Percentiles rank a stretch among this genome's conserved stretches.
Evolutionary conservation across 768 basidiomycete species (phyloP).

Genomic region (Hortiboletus flavorubellus): DNA sequence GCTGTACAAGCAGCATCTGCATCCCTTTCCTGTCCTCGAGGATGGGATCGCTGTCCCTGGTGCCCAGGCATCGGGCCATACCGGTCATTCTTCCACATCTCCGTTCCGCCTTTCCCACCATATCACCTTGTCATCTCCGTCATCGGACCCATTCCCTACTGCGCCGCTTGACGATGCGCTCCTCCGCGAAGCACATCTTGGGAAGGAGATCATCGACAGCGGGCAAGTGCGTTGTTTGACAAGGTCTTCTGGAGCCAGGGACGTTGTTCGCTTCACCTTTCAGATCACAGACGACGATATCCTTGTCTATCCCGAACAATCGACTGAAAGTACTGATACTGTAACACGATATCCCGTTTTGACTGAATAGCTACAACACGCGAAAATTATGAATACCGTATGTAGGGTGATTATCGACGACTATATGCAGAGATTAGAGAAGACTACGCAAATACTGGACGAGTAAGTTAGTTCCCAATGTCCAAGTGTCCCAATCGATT

Average conservation of each 20-base stretch:
- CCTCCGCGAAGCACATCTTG: conserved; percentile 16
- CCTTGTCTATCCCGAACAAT: conserved; percentile 1
- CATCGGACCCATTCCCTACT: conserved; percentile 10
- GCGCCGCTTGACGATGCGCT: conserved; percentile 17
- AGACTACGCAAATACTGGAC: conserved; percentile 3
- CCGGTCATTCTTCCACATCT: conserved; percentile 18
- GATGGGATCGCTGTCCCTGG: conserved; percentile 11
- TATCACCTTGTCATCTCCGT: conserved; percentile 35
- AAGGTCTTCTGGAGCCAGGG: conserved; percentile 25
- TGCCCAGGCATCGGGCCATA: conserved; percentile 8
- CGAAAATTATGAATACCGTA: conserved; percentile 10
- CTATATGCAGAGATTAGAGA: conserved; percentile 8
- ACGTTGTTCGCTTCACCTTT: conserved; percentile 20
- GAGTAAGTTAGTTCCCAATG: conserved; percentile 18
- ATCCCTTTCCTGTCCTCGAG: conserved; percentile 38
- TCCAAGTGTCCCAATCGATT: not conserved
- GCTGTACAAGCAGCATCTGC: conserved; percentile 52
- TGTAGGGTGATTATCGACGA: conserved; percentile 18
- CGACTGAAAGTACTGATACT: not conserved
- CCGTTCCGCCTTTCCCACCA: conserved; percentile 37
- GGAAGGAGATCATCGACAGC: conserved; percentile 17
- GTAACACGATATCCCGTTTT: not conserved
- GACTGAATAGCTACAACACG: not conserved
- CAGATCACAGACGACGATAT: conserved; percentile 22
- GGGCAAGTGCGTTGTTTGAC: conserved; percentile 27